Percentiles rank a stretch among this genome's conserved stretches.
Conservation (phyloP, 768 basidiomycete species). For the Agrocybe pediades region DNA sequence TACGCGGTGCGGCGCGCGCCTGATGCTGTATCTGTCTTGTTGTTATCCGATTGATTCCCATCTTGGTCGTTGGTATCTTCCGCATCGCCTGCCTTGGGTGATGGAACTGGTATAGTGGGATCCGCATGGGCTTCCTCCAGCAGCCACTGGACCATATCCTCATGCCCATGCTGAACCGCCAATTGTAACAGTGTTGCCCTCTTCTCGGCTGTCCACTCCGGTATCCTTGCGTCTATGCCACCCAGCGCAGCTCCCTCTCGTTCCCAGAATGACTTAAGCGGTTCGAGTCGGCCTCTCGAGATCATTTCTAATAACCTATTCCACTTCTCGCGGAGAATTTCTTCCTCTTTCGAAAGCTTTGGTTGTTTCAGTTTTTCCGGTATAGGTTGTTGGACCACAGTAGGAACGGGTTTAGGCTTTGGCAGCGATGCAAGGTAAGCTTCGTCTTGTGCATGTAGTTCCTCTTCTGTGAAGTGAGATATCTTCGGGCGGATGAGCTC, state of each 20-base stretch:
- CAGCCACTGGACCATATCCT: slow-evolving; percentile 74
- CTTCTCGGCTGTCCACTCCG: slow-evolving; percentile 68
- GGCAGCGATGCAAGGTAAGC: slow-evolving; percentile 88
- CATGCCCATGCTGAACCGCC: slow-evolving; percentile 72
- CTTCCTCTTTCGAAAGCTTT: slow-evolving; percentile 81
- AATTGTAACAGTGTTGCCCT: slow-evolving; percentile 76
- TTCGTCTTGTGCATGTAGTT: slow-evolving; percentile 83
- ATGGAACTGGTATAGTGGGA: slow-evolving; percentile 71
- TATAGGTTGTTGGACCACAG: slow-evolving; percentile 32
- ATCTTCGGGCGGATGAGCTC: slow-evolving; percentile 86
- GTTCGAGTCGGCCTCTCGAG: slow-evolving; percentile 79
- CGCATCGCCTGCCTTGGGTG: slow-evolving; percentile 25
- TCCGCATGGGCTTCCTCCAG: slow-evolving; percentile 77
- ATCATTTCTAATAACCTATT: slow-evolving; percentile 87
- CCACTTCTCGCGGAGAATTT: slow-evolving; percentile 79
- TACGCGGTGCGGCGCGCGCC: slow-evolving; percentile 72
- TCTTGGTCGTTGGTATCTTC: slow-evolving; percentile 29
- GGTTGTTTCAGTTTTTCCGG: slow-evolving; percentile 50
- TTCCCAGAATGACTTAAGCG: slow-evolving; percentile 79
- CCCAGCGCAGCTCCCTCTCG: slow-evolving; percentile 64
- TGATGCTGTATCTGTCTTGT: not conserved
- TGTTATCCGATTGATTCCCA: slow-evolving; percentile 11
- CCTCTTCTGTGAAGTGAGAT: slow-evolving; percentile 85
- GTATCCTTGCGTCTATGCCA: slow-evolving; percentile 61
- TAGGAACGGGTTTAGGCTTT: slow-evolving; percentile 64